phyloP scores from a whole-genome alignment of 768 basidiomycete genomes.

The Pulveroboletus sp. region DNA sequence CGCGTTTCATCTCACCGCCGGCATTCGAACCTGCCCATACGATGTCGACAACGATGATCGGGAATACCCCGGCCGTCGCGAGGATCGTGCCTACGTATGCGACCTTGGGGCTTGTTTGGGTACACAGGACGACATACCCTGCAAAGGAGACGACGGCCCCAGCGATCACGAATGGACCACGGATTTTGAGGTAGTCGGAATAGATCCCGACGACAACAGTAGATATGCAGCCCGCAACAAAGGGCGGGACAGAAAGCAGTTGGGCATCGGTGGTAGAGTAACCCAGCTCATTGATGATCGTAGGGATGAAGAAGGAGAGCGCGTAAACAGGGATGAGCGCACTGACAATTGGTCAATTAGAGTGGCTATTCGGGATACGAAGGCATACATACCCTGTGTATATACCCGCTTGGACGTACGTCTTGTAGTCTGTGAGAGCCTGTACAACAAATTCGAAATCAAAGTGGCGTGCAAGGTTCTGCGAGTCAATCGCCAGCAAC shows the following conservation, averaged over 20 bases:
- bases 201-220: background rate
- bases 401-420: slow-evolving; percentile 1
- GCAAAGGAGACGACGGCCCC: background rate
- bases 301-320: background rate
- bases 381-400: background rate
- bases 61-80: background rate
- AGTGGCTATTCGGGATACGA: background rate
- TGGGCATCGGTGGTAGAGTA: background rate
- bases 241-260: background rate
- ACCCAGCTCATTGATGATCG: background rate
- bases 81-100: background rate
- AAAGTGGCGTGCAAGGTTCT: slow-evolving; percentile 1
- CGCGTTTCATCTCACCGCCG: slow-evolving; percentile 1
- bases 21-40: slow-evolving; percentile 3
- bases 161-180: slow-evolving; percentile 1
- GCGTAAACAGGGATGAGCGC: background rate
- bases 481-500: background rate
- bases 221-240: background rate
- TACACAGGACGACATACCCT: background rate
- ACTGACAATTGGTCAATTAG: background rate
- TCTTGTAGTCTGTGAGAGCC: slow-evolving; percentile 1
- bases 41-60: background rate
- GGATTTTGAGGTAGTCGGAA: background rate
- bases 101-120: background rate
- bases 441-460: background rate